Evolutionary conservation across 495 filamentous ascomycete genomes (phyloP), one percentile per base, ranked within the genome.

Genomic region (Corynascus novoguineensis): DNA sequence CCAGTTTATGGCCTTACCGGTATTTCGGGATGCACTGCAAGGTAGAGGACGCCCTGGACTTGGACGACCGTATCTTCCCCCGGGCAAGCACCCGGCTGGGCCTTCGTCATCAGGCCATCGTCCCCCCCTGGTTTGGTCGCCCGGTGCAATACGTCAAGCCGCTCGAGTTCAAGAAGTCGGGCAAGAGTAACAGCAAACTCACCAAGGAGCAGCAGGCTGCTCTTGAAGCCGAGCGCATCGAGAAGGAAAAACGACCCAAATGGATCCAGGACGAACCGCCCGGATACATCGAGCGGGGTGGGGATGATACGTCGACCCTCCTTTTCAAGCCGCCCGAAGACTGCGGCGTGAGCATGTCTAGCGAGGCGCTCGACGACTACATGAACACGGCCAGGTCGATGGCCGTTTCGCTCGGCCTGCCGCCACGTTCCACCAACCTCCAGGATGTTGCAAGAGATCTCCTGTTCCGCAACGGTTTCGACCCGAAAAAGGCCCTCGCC

Each of bases 1-100:
- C 91, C 35, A 89, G 86, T 62, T 81, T 96, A 72, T 99, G 93
- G 93, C 93, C 92, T 17, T 97, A 93, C 71, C 84, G 93, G 53
- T 99, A 99, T 66, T 74, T 97, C 15, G 93, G 93, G 2, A 90
- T 96, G 55, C 95, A 99, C 72, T 97, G 93, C 70, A 85, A 89
- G 55, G 88, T 95, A 11, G 93, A 99, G 73, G 93, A 99, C 77
- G 93, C 89, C 4, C 74, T 99, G 15, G 95, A 99, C 66, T 95
- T 95, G 66, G 95, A 99, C 64, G 93, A 99, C 70, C 88, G 95
- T 47, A 97, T 97, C 58, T 97, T 97, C 62, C 93, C 93, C 19
- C 86, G 95, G 54, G 93, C 93, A 22, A 93, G 90, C 64, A 97
- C 93, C 54, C 87, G 95, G 10, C 72, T 97, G 28, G 95, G 95